Conservation (phyloP, 2,329 filamentous ascomycete genomes). For the Orbilia javanica region DNA sequence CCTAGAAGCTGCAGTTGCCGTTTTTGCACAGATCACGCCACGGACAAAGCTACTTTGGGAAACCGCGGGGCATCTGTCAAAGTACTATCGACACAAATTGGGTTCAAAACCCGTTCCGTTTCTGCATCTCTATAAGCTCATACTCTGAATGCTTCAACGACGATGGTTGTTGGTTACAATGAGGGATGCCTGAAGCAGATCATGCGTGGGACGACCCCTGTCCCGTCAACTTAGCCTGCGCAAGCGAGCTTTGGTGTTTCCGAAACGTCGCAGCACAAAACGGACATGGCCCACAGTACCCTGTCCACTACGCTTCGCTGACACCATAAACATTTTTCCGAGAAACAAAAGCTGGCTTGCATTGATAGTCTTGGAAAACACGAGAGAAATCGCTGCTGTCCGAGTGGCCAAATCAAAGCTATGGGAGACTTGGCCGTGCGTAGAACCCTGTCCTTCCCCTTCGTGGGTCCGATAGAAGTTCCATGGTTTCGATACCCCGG, state of each 20-base stretch:
- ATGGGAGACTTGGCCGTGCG: conserved; percentile 7
- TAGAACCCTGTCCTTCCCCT: background rate
- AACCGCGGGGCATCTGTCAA: background rate
- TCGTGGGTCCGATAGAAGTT: conserved; percentile 36
- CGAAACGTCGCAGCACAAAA: conserved; percentile 54
- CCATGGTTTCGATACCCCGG: conserved; percentile 48
- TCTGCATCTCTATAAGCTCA: conserved; percentile 36
- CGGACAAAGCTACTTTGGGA: conserved; percentile 6
- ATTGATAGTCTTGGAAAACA: conserved; percentile 11
- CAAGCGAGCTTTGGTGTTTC: conserved; percentile 55
- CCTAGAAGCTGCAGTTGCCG: background rate
- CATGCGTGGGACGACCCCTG: conserved; percentile 44
- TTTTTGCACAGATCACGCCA: conserved; percentile 36
- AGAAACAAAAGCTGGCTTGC: conserved; percentile 36
- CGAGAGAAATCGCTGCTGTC: conserved; percentile 10
- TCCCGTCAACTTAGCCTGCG: conserved; percentile 28
- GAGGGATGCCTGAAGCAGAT: conserved; percentile 54
- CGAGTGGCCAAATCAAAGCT: conserved; percentile 24
- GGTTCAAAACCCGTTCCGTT: conserved; percentile 43
- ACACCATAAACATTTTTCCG: conserved; percentile 38
- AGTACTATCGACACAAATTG: background rate
- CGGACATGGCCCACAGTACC: conserved; percentile 27
- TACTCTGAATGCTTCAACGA: conserved; percentile 38
- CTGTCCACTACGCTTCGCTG: conserved; percentile 12
- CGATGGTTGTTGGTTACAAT: background rate